These are phyloP conservation scores for Neophaeococcomyces mojaviensis DNA, from an alignment of 2,329 filamentous ascomycete genomes.

Conservation along the genomic window DNA sequence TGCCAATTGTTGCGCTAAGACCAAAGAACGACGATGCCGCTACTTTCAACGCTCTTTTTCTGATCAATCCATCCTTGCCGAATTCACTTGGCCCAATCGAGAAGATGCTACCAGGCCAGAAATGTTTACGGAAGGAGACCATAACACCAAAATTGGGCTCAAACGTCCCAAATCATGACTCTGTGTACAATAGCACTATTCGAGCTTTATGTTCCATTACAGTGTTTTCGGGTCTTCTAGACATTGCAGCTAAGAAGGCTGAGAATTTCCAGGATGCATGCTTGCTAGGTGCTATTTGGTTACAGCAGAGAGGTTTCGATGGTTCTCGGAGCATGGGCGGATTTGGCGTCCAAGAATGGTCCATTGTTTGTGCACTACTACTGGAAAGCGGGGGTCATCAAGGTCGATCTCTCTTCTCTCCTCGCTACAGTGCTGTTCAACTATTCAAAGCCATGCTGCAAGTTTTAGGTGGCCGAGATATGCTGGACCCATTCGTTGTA, in stretches of 20 bases:
- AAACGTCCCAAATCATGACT: slow-evolving; percentile 46
- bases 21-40: slow-evolving; percentile 21
- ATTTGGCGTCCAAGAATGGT: slow-evolving; percentile 91
- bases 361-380: slow-evolving; percentile 68
- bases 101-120: slow-evolving; percentile 64
- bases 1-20: slow-evolving; percentile 56
- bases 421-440: slow-evolving; percentile 81
- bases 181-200: slow-evolving; percentile 83
- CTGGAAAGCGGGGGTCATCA: slow-evolving; percentile 69
- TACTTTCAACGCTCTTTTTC: slow-evolving; percentile 35
- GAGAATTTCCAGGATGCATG: slow-evolving; percentile 74
- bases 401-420: slow-evolving; percentile 64
- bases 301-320: slow-evolving; percentile 76
- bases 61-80: slow-evolving; percentile 66
- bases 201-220: slow-evolving; percentile 68
- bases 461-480: slow-evolving; percentile 67
- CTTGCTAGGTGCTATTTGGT: slow-evolving; percentile 78
- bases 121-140: slow-evolving; percentile 57
- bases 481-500: slow-evolving; percentile 59
- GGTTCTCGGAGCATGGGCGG: slow-evolving; percentile 66
- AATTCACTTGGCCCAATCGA: slow-evolving; percentile 60
- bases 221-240: slow-evolving; percentile 66
- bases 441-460: slow-evolving; percentile 93
- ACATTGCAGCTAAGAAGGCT: slow-evolving; percentile 62
- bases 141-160: slow-evolving; percentile 23